These are phyloP conservation scores for Betula pendula DNA, from an alignment of 306 rosid genomes.

Conservation along the genomic window DNA sequence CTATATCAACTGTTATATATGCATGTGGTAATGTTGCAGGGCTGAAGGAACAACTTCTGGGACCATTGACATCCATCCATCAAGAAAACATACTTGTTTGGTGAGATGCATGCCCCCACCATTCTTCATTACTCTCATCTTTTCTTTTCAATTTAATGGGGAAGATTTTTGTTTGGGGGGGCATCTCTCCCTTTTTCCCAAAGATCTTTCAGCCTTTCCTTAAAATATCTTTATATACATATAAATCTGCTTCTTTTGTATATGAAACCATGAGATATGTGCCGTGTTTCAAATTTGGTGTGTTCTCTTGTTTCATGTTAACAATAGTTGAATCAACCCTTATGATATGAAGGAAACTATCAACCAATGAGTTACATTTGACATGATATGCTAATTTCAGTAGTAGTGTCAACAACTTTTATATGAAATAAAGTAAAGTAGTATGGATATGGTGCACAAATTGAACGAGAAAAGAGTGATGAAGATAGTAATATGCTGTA, in stretches of 20 bases:
- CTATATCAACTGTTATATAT: background rate
- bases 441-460: too few relatives aligned
- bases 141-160: too few relatives aligned
- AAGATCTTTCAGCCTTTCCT: background rate
- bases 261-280: background rate
- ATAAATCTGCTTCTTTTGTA: background rate
- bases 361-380: background rate
- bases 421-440: too few relatives aligned
- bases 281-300: background rate
- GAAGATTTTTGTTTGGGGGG: too few relatives aligned
- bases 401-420: too few relatives aligned
- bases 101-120: slow-evolving; percentile 41
- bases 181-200: background rate
- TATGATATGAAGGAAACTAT: background rate
- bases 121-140: slow-evolving; percentile 11
- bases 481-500: too few relatives aligned
- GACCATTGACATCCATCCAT: slow-evolving; percentile 85
- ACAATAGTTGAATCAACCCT: background rate
- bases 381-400: too few relatives aligned
- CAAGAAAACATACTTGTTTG: slow-evolving; percentile 87
- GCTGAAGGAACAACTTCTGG: slow-evolving; percentile 58
- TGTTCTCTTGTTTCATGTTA: background rate
- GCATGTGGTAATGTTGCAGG: slow-evolving; percentile 54
- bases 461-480: too few relatives aligned
- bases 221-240: too few relatives aligned